These are phyloP conservation scores for Cinnamomum micranthum DNA, from an alignment of 164 flowering plant species.

Conservation along the genomic window DNA sequence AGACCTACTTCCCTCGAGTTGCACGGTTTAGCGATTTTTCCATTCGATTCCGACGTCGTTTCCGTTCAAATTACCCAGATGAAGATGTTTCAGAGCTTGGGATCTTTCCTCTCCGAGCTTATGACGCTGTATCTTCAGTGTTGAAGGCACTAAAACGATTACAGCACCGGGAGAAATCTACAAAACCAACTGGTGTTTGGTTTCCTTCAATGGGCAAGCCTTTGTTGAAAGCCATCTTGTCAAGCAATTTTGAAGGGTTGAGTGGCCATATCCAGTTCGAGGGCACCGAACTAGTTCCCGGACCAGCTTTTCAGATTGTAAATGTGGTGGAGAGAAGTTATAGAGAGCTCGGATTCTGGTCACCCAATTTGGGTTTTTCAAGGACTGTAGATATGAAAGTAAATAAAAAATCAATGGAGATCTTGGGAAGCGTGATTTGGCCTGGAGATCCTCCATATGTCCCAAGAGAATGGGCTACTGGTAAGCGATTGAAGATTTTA, in stretches of 20 bases:
- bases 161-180: background rate
- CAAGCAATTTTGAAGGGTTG: slow-evolving; percentile 18
- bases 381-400: background rate
- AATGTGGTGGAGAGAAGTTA: slow-evolving; percentile 22
- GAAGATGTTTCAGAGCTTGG: slow-evolving; percentile 20
- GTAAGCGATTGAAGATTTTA: slow-evolving; percentile 34
- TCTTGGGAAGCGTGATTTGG: slow-evolving; percentile 22
- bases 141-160: background rate
- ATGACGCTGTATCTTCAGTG: slow-evolving; percentile 13
- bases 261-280: slow-evolving; percentile 20
- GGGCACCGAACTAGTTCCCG: slow-evolving; percentile 7
- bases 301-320: slow-evolving; percentile 8
- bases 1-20: slow-evolving; percentile 2
- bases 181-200: background rate
- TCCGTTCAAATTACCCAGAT: slow-evolving; percentile 8
- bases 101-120: slow-evolving; percentile 14
- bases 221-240: slow-evolving; percentile 5
- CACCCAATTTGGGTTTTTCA: slow-evolving; percentile 13
- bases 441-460: slow-evolving; percentile 12
- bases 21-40: background rate
- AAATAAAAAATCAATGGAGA: background rate
- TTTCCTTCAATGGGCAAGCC: background rate
- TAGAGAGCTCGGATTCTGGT: slow-evolving; percentile 22
- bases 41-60: background rate
- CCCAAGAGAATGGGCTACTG: slow-evolving; percentile 47